phyloP scores from a whole-genome alignment of 116 monocot genomes.

The Zostera marina region DNA sequence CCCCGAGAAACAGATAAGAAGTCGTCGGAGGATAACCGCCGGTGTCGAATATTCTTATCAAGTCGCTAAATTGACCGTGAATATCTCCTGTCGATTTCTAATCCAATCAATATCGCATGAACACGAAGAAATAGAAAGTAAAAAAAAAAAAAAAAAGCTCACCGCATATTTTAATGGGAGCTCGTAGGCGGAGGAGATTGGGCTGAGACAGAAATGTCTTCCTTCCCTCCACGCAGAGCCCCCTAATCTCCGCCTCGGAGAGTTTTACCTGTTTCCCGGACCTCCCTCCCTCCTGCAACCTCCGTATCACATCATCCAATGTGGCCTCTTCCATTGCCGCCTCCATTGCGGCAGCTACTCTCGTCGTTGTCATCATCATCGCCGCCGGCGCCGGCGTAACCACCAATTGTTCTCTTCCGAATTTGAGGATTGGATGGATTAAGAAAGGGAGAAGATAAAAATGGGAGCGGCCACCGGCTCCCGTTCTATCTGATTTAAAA shows the following conservation, averaged over 20 bases:
- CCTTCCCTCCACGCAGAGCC: slow-evolving; percentile 37
- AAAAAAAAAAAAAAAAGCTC: not conserved
- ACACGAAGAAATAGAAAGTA: not conserved
- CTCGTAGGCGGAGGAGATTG: slow-evolving; percentile 36
- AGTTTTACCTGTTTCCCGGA: slow-evolving; percentile 35
- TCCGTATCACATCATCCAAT: slow-evolving; percentile 26
- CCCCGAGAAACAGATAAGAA: slow-evolving; percentile 13
- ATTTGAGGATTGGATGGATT: not conserved
- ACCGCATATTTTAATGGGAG: slow-evolving; percentile 90
- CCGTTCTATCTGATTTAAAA: too few species aligned
- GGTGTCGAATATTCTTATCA: slow-evolving; percentile 9
- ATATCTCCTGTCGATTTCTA: slow-evolving; percentile 11
- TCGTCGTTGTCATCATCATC: slow-evolving; percentile 5
- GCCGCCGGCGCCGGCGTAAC: slow-evolving; percentile 6
- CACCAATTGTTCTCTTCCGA: not conserved
- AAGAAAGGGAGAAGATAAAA: too few species aligned
- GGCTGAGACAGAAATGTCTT: slow-evolving; percentile 52
- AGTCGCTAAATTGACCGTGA: slow-evolving; percentile 14
- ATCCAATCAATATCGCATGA: not conserved
- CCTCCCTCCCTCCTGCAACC: slow-evolving; percentile 30
- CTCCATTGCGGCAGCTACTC: slow-evolving; percentile 3
- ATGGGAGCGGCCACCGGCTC: too few species aligned
- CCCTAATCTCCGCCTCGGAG: slow-evolving; percentile 38
- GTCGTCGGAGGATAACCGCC: slow-evolving; percentile 10
- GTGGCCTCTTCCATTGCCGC: slow-evolving; percentile 23